Percentiles rank a stretch among this genome's conserved stretches.
phyloP scores from a whole-genome alignment of 129 eudicot genomes.

The Flaveria ramosissima region DNA sequence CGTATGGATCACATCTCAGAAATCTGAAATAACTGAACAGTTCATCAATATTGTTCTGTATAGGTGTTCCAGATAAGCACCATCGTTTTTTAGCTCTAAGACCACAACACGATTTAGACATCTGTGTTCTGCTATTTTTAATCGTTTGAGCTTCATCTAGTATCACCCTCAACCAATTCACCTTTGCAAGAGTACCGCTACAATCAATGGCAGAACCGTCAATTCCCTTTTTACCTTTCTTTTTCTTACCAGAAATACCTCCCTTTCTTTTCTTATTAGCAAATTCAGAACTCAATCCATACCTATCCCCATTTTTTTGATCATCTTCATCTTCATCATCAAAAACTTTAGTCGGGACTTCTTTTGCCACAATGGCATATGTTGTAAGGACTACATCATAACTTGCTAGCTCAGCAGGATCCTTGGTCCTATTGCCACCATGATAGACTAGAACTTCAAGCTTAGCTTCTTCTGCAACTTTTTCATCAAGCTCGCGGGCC shows the following conservation, averaged over 20 bases:
- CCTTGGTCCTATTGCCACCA: constrained; percentile 79
- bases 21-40: constrained; percentile 90
- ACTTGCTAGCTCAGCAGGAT: constrained; percentile 69
- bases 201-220: constrained; percentile 56
- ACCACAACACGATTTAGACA: constrained; percentile 91
- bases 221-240: constrained; percentile 63
- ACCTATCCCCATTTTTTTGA: constrained; percentile 55
- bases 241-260: constrained; percentile 48
- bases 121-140: constrained; percentile 83
- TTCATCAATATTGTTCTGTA: constrained; percentile 91
- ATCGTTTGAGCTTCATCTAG: constrained; percentile 98
- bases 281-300: constrained; percentile 61
- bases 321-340: constrained; percentile 83
- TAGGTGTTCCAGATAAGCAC: constrained; percentile 98
- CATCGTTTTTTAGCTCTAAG: constrained; percentile 87
- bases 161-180: constrained; percentile 80
- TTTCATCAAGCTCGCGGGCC: constrained; percentile 89
- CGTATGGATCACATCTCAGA: constrained; percentile 74
- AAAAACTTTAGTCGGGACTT: constrained; percentile 74
- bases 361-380: constrained; percentile 83
- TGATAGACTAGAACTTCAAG: constrained; percentile 82
- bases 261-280: constrained; percentile 47
- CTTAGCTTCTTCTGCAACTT: constrained; percentile 61
- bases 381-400: constrained; percentile 89
- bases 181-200: constrained; percentile 84